A percentile compares a stretch with the other conserved stretches of the same genome.
Evolutionary conservation across 495 filamentous ascomycete genomes (phyloP).

Genomic region (Aspergillus funiculosus): DNA sequence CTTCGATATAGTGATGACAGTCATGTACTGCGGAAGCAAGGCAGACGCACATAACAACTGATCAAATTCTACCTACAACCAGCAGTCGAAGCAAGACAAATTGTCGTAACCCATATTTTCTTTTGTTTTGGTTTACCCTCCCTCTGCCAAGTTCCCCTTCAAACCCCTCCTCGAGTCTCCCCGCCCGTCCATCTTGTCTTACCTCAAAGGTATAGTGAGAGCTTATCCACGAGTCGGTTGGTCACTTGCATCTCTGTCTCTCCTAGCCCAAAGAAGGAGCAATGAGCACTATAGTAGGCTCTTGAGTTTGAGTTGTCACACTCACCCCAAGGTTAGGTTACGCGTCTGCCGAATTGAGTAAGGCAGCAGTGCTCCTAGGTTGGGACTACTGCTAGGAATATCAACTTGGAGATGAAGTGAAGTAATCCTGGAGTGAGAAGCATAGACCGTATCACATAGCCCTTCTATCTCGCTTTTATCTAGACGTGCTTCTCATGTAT

Average conservation of each 20-base stretch:
- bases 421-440: background rate
- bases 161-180: background rate
- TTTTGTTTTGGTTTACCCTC: conserved; percentile 6
- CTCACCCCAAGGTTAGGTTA: conserved; percentile 4
- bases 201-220: background rate
- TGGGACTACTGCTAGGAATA: conserved; percentile 2
- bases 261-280: background rate
- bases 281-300: too few relatives aligned
- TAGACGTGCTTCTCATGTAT: too few relatives aligned
- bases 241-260: background rate
- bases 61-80: conserved; percentile 14
- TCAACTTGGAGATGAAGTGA: background rate
- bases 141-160: background rate
- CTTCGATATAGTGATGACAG: conserved; percentile 17
- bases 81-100: conserved; percentile 7
- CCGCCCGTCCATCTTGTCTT: background rate
- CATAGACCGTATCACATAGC: conserved; percentile 6
- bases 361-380: conserved; percentile 17
- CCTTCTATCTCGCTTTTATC: too few relatives aligned
- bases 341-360: conserved; percentile 13
- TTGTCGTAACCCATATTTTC: conserved; percentile 9
- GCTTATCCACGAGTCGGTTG: background rate
- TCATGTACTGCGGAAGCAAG: conserved; percentile 18
- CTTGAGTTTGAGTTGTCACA: conserved; percentile 3
- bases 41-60: conserved; percentile 18